phyloP scores from a whole-genome alignment of 345 rosid genomes.

The sweet orange (Citrus sinensis) region DNA sequence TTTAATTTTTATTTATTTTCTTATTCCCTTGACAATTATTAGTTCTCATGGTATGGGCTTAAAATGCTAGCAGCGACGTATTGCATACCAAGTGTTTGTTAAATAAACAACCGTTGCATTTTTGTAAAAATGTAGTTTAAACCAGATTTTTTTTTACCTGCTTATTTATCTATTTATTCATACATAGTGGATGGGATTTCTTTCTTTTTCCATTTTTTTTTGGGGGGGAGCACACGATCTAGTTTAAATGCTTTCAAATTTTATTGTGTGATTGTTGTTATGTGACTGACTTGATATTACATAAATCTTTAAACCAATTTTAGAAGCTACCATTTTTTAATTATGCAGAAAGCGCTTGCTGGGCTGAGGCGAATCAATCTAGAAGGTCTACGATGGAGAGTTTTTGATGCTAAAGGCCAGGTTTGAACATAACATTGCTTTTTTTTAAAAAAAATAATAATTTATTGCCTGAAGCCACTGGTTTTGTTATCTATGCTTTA shows the following conservation, averaged over 20 bases:
- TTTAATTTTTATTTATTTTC: not conserved
- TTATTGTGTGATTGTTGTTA: not conserved
- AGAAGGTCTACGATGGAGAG: conserved; percentile 94
- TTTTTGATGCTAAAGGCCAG: conserved; percentile 99
- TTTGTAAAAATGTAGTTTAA: not conserved
- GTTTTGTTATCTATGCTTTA: not conserved
- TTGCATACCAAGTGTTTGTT: conserved; percentile 30
- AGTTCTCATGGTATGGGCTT: not conserved
- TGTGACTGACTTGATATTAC: conserved; percentile 10
- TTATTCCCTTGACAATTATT: not conserved
- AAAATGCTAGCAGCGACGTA: not conserved
- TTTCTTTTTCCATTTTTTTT: too few relatives aligned
- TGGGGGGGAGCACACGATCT: not conserved
- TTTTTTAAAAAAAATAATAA: not conserved
- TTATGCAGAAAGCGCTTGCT: conserved; percentile 87
- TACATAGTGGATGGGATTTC: not conserved
- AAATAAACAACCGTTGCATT: conserved; percentile 8
- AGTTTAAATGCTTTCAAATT: not conserved
- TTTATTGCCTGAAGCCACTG: not conserved
- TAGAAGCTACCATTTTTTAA: not conserved
- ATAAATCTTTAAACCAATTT: not conserved
- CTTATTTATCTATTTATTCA: not conserved
- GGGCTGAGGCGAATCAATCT: conserved; percentile 85
- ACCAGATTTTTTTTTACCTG: not conserved
- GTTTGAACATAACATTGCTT: conserved; percentile 24